Percentiles rank a stretch among this genome's conserved stretches.
These are phyloP conservation scores for Huntiella moniliformis DNA, from an alignment of 2,329 filamentous ascomycete genomes.

Conservation along the genomic window DNA sequence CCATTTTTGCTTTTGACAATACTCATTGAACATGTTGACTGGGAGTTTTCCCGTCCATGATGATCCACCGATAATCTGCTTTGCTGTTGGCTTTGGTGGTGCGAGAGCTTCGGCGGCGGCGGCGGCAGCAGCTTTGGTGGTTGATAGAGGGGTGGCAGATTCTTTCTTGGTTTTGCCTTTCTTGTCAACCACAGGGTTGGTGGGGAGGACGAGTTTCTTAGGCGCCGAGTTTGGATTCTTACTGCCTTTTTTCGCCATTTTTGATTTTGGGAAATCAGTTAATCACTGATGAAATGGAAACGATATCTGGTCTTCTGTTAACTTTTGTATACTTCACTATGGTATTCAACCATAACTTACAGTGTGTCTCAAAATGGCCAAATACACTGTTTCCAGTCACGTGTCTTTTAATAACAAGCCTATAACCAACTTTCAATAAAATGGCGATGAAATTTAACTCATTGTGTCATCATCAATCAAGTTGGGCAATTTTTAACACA, in stretches of 20 bases:
- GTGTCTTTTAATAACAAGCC: background rate
- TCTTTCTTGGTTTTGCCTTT: constrained; percentile 7
- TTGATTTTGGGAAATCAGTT: background rate
- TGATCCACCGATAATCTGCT: constrained; percentile 77
- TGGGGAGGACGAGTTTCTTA: background rate
- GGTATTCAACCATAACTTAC: background rate
- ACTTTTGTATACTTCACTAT: background rate
- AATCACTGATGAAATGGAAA: too few relatives aligned
- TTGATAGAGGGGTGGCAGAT: background rate
- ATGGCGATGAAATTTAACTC: too few relatives aligned
- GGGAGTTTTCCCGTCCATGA: constrained; percentile 97
- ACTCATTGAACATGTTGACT: constrained; percentile 80
- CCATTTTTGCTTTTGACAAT: constrained; percentile 93
- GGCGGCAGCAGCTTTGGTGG: constrained; percentile 7
- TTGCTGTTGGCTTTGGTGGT: constrained; percentile 42
- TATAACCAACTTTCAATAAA: background rate
- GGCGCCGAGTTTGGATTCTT: constrained; percentile 4
- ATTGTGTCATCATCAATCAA: too few relatives aligned
- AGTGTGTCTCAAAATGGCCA: background rate
- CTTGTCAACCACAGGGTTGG: constrained; percentile 1
- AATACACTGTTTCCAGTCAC: background rate
- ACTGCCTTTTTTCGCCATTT: constrained; percentile 10
- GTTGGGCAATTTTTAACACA: too few relatives aligned
- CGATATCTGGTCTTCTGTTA: too few relatives aligned
- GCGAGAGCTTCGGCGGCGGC: constrained; percentile 16